Evolutionary conservation across 371 early-diverging fungal genomes (phyloP).

Genomic region (Mucor ambiguus): DNA sequence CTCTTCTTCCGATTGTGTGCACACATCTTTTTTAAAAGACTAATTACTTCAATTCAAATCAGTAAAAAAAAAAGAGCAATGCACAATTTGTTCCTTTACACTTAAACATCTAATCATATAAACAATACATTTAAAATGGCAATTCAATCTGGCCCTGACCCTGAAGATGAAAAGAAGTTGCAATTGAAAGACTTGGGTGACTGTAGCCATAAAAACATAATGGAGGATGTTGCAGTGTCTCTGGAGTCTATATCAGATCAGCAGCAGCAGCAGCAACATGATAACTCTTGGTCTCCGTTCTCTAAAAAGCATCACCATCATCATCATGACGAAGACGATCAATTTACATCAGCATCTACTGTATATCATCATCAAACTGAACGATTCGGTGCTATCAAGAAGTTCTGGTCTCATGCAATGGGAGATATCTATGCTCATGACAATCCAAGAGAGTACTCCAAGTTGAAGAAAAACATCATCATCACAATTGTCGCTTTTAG

Average conservation of each 20-base stretch:
- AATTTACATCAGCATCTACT: slow-evolving; percentile 5
- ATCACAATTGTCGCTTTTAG: slow-evolving; percentile 23
- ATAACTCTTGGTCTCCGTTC: not conserved
- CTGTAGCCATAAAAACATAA: not conserved
- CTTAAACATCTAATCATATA: not conserved
- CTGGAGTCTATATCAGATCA: not conserved
- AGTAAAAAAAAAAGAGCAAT: not conserved
- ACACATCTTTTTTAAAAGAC: not conserved
- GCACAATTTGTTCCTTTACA: not conserved
- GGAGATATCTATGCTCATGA: slow-evolving; percentile 23
- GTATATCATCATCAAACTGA: not conserved
- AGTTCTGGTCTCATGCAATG: not conserved
- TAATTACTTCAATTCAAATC: not conserved
- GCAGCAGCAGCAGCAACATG: not conserved
- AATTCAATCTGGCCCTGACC: not conserved
- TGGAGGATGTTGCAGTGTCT: not conserved
- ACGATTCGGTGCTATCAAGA: not conserved
- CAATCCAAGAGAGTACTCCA: slow-evolving; percentile 36
- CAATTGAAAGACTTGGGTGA: not conserved
- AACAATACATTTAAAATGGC: not conserved
- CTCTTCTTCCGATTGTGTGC: not conserved
- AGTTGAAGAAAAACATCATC: slow-evolving; percentile 34
- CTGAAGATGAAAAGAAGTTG: not conserved
- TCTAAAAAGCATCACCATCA: not conserved
- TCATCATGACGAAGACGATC: not conserved